These are phyloP conservation scores for Emericellopsis terricola DNA, from an alignment of 495 filamentous ascomycete genomes.

Conservation along the genomic window DNA sequence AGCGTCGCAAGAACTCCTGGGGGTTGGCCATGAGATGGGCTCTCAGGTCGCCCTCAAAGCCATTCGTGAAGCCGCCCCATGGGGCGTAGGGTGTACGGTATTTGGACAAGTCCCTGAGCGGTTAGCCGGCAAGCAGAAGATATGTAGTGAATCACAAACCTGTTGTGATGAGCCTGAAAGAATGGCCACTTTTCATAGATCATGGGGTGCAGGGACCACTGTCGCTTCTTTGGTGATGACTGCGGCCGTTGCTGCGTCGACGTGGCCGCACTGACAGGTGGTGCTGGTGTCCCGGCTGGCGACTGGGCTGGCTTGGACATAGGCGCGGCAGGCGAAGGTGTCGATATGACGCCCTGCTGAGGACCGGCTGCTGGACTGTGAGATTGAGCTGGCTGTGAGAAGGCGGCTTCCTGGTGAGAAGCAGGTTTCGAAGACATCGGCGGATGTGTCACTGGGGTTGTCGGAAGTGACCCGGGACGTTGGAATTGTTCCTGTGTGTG, in stretches of 20 bases:
- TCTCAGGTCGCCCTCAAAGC: constrained; percentile 31
- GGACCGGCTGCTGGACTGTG: constrained; percentile 1
- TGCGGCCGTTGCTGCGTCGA: constrained; percentile 1
- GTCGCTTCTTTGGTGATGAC: no score
- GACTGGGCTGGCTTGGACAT: constrained; percentile 10
- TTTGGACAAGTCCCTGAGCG: constrained; percentile 19
- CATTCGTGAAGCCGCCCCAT: constrained; percentile 35
- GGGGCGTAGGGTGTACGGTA: constrained; percentile 33
- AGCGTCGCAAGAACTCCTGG: neutral
- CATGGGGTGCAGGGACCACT: neutral
- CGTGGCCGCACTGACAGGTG: constrained; percentile 7
- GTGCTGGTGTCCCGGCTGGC: constrained; percentile 5
- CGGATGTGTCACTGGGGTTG: no score
- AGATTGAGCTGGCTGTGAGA: no score
- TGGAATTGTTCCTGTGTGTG: no score
- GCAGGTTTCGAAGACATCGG: no score
- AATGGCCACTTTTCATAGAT: constrained; percentile 29
- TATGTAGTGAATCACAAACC: constrained; percentile 10
- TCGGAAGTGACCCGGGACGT: no score
- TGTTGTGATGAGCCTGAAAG: constrained; percentile 32
- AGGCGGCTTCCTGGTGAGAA: no score
- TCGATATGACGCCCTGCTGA: neutral
- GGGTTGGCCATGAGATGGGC: constrained; percentile 18
- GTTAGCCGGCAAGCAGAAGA: constrained; percentile 3
- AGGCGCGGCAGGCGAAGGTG: neutral